Evolutionary conservation across 2,329 filamentous ascomycete genomes (phyloP), one percentile per base, ranked within the genome.

Genomic region (Aspergillus jensenii): DNA sequence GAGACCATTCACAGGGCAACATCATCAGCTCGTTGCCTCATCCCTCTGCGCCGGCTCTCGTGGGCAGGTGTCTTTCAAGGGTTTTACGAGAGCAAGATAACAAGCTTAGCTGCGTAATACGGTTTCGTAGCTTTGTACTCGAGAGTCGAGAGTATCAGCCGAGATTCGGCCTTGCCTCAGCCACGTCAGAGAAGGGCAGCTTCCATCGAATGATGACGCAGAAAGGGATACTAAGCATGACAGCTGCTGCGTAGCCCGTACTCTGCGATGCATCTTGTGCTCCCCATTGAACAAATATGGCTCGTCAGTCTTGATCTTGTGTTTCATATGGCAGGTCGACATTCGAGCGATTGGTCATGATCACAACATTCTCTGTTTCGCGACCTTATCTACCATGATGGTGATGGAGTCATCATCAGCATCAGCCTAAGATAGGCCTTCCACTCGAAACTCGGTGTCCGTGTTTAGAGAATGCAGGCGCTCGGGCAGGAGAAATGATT

Each of bases 131-230:
- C 25, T 40, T 51, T 21, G 47, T 43, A 14, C 23, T 53, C n/a
- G 23, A 52, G 4, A 21, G 51, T 53, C n/a, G 23, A 52, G 4
- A 25, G 51, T 55, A 49, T 48, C 33, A 51, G 25, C 17, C 23
- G 6, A 39, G 39, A 43, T 41, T 35, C 19, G 40, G 51, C 23
- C 53, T 43, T 35, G 43, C 37, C 27, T 45, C 56, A 55, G 56
- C 59, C 61, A 63, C 56, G 54, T 61, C 61, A 59, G 47, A 37
- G 39, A 59, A 49, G 52, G 37, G 47, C 35, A 39, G 52, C 40
- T n/a, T 41, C 11, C 53, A 40, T 51, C 59, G 39, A 56, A 56
- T 52, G 39, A 56, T 37, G 47, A 44, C 46, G 39, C 53, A 58
- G 37, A 49, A 40, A 23, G 15, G 27, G 45, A 52, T 40, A 48